Evolutionary conservation across 306 rosid species (phyloP), one percentile per base, ranked within the genome.

Genomic region (Coriaria nepalensis): DNA sequence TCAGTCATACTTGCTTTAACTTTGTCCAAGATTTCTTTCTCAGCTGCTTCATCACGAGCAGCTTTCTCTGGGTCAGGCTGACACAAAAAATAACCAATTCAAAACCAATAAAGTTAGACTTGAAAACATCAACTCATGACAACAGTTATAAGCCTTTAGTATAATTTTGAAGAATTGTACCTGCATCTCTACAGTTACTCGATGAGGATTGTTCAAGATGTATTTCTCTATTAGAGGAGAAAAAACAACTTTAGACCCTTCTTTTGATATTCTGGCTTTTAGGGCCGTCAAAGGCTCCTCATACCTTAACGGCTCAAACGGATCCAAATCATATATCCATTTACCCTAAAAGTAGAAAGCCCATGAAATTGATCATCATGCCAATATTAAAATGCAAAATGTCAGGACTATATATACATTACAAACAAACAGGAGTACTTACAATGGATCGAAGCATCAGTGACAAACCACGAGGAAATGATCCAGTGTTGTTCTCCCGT

Each of bases 321-420:
- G 98, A 80, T 90, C 72, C 95, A 90, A 55, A 76, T 90, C 98
- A 67, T 90, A 90, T 52, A 90, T 82, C 98, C 98, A 90, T 68
- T 85, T 90, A 52, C 98, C 98, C 98, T 90, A 64, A 11, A 9
- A 58, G 11, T 6, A 20, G 9, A 57, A 13, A 35, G 11, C 46
- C 35, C 33, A 56, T 52, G 38, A 20, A 50, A 40, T 41, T 36
- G 49, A 37, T 34, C 50, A 32, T 9, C 48, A 6, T n/a, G n/a
- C n/a, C n/a, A n/a, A n/a, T n/a, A n/a, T n/a, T n/a, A n/a, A n/a
- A n/a, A n/a, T n/a, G n/a, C n/a, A n/a, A n/a, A n/a, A n/a, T n/a
- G n/a, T n/a, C n/a, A n/a, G n/a, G n/a, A n/a, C n/a, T n/a, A n/a
- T n/a, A n/a, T n/a, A n/a, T n/a, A n/a, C n/a, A n/a, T n/a, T n/a